phyloP scores from a whole-genome alignment of 2,329 filamentous ascomycete genomes.

The Phialophora macrospora region DNA sequence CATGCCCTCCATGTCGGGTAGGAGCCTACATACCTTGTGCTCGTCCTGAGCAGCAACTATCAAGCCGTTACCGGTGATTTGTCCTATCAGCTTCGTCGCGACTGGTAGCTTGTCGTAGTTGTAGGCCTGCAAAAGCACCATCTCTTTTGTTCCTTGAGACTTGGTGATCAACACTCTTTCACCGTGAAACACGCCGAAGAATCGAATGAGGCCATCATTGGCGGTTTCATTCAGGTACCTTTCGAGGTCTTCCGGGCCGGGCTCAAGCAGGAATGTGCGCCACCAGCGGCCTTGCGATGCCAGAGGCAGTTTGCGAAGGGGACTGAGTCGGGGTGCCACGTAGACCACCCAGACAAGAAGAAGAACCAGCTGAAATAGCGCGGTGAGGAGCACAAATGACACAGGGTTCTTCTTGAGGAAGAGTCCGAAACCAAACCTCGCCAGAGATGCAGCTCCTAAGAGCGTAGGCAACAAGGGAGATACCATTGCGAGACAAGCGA shows the following conservation, averaged over 20 bases:
- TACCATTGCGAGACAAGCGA: not conserved
- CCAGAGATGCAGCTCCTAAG: conserved; percentile 9
- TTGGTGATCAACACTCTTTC: conserved; percentile 66
- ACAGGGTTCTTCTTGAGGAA: not conserved
- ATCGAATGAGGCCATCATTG: conserved; percentile 72
- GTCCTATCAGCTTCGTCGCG: conserved; percentile 44
- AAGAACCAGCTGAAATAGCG: conserved; percentile 10
- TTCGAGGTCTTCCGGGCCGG: conserved; percentile 16
- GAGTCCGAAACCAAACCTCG: conserved; percentile 12
- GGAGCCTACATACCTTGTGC: conserved; percentile 62
- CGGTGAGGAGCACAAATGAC: conserved; percentile 9
- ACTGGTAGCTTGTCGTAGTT: conserved; percentile 67
- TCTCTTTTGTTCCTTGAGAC: conserved; percentile 69
- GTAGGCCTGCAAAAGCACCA: conserved; percentile 70
- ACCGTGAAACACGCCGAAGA: conserved; percentile 64
- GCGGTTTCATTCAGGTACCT: conserved; percentile 64
- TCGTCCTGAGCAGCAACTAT: conserved; percentile 85
- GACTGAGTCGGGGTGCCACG: conserved; percentile 37
- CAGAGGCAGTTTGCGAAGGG: conserved; percentile 38
- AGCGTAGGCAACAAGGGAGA: conserved; percentile 11
- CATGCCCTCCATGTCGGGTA: not conserved
- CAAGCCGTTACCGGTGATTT: conserved; percentile 49
- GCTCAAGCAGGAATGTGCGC: conserved; percentile 28
- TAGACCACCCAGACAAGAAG: conserved; percentile 12
- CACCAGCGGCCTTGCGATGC: conserved; percentile 27